Percentiles rank a stretch among this genome's conserved stretches.
phyloP scores from a whole-genome alignment of 1,139 yeast genomes.

The Chernovozyma sophiae-reginae region DNA sequence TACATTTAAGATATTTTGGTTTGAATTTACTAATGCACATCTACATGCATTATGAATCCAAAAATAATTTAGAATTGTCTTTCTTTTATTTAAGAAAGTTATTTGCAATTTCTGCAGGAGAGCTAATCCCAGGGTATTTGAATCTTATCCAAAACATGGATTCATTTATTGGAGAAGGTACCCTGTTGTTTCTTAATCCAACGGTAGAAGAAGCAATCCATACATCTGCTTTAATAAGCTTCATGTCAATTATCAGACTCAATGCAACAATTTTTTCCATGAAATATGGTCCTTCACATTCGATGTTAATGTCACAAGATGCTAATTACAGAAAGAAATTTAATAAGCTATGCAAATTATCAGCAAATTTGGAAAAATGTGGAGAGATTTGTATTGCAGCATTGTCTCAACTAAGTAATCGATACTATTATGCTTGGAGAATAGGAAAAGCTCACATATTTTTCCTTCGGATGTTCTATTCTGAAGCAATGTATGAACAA shows the following conservation, averaged over 20 bases:
- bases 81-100: conserved; percentile 30
- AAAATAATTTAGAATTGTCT: conserved; percentile 18
- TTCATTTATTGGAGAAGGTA: conserved; percentile 29
- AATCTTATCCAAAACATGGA: conserved; percentile 25
- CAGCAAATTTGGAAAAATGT: conserved; percentile 17
- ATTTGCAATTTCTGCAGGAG: conserved; percentile 18
- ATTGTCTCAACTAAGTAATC: conserved; percentile 26
- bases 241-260: conserved; percentile 19
- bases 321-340: conserved; percentile 15
- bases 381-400: conserved; percentile 21
- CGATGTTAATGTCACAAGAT: conserved; percentile 12
- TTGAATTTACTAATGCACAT: conserved; percentile 25
- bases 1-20: conserved; percentile 28
- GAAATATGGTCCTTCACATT: conserved; percentile 18
- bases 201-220: conserved; percentile 26
- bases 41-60: conserved; percentile 25
- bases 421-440: conserved; percentile 46
- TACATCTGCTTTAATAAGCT: conserved; percentile 24
- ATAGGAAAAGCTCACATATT: conserved; percentile 33
- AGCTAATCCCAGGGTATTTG: conserved; percentile 26
- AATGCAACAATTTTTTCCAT: conserved; percentile 22
- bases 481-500: conserved; percentile 19
- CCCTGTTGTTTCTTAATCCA: conserved; percentile 38
- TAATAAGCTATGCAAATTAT: conserved; percentile 17
- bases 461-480: conserved; percentile 18